Evolutionary conservation across 1,139 yeast genomes (phyloP), one percentile per base, ranked within the genome.

Genomic region (Debaryomyces nepalensis): DNA sequence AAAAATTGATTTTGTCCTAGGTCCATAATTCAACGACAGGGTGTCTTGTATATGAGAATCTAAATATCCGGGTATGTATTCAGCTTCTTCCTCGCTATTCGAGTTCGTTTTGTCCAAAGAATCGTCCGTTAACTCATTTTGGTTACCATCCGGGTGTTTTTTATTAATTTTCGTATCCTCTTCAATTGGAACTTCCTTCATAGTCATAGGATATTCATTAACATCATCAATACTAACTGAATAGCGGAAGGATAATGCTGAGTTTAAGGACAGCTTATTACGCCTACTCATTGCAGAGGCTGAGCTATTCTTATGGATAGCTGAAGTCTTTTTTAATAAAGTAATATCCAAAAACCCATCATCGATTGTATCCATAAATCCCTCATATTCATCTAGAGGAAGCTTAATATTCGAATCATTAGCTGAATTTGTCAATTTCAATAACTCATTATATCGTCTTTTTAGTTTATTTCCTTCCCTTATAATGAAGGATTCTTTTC

Each of bases 281-380:
- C 10, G 19, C n/a, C 21, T 34, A 5, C 41, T 35, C 16, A n/a
- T 30, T 24, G 42, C 47, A 11, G 52, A 33, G 11, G 24, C 33
- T 5, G 34, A 23, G 15, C 37, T 40, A 20, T 35, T 36, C 26
- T 24, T 41, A 44, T 62, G 61, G 14, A 57, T 46, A 12, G 59
- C 63, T 0, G 73, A 66, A 1, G 75, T 68, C 46, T 77, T 76
- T 54, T 76, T 72, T 53, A 84, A 61, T 29, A 83, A 61, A 0
- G 76, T 72, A 32, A 79, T 59, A 58, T 83, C 88, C 56, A 83
- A 60, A 50, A 75, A 77, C 0, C 88, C 88, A 57, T 84, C 87
- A 53, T 81, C 84, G 20, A 78, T 71, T 4, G 77, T 72, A 41
- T 70, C 70, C 55, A 79, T 57, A 43, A 70, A 73, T 5, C 68